Conservation (phyloP, 2,329 filamentous ascomycete species). For the Zasmidium cellare region DNA sequence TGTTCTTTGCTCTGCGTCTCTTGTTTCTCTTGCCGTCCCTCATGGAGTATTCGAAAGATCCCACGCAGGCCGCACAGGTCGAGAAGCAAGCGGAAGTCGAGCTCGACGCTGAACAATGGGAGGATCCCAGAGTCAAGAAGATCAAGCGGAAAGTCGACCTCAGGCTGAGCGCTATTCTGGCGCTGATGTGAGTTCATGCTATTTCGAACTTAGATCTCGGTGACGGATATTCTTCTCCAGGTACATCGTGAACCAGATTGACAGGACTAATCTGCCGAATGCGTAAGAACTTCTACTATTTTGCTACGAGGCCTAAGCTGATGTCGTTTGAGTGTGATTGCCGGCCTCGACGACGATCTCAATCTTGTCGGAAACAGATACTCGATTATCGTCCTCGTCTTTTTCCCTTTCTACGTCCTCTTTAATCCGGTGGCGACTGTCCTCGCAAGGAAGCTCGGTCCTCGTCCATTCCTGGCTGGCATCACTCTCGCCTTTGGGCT, state of each 20-base stretch:
- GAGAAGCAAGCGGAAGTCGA: not conserved
- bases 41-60: not conserved
- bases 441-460: slow-evolving; percentile 63
- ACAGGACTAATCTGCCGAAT: slow-evolving; percentile 13
- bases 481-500: slow-evolving; percentile 56
- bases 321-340: not conserved
- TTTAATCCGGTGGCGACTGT: slow-evolving; percentile 71
- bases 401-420: slow-evolving; percentile 70
- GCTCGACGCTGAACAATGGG: not conserved
- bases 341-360: slow-evolving; percentile 4
- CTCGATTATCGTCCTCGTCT: slow-evolving; percentile 64
- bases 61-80: not conserved
- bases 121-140: slow-evolving; percentile 10
- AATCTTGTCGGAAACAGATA: slow-evolving; percentile 2
- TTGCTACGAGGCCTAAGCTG: not conserved
- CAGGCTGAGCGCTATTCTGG: slow-evolving; percentile 5
- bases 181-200: slow-evolving; percentile 6
- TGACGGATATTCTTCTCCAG: not conserved
- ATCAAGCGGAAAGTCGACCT: slow-evolving; percentile 13
- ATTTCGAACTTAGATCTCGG: not conserved
- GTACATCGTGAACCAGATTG: slow-evolving; percentile 11
- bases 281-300: not conserved
- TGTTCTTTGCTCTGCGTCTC: too few relatives aligned
- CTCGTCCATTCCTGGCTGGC: slow-evolving; percentile 23
- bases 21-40: too few relatives aligned